Percentiles rank a stretch among this genome's conserved stretches.
These are phyloP conservation scores for Plectosphaerella plurivora DNA, from an alignment of 2,329 filamentous ascomycete genomes.

Conservation along the genomic window DNA sequence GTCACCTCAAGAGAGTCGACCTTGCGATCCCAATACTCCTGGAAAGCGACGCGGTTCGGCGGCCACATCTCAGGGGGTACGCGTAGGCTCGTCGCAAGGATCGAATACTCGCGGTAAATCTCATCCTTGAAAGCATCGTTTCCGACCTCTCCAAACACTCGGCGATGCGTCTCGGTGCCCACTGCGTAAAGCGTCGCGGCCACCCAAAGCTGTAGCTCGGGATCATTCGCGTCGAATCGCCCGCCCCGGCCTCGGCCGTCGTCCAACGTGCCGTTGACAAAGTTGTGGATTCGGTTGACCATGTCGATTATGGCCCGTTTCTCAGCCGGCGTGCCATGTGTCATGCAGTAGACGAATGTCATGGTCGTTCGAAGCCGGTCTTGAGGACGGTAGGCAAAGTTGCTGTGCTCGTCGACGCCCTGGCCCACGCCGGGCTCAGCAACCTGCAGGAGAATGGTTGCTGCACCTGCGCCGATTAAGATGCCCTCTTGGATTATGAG, in stretches of 20 bases:
- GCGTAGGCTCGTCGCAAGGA: conserved; percentile 22
- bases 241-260: conserved; percentile 11
- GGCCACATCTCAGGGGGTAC: conserved; percentile 31
- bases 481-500: conserved; percentile 27
- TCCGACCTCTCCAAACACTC: conserved; percentile 25
- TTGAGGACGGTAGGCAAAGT: conserved; percentile 27
- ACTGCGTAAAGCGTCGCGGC: conserved; percentile 33
- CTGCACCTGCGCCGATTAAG: conserved; percentile 27
- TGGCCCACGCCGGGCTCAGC: conserved; percentile 31
- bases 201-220: conserved; percentile 32
- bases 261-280: conserved; percentile 21
- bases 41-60: conserved; percentile 24
- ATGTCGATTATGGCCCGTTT: conserved; percentile 28
- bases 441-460: conserved; percentile 33
- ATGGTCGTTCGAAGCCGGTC: conserved; percentile 31
- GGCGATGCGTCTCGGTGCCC: conserved; percentile 27
- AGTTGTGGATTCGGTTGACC: conserved; percentile 26
- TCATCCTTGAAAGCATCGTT: conserved; percentile 16
- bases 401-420: conserved; percentile 30
- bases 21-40: conserved; percentile 30
- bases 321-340: conserved; percentile 25
- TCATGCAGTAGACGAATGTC: conserved; percentile 33
- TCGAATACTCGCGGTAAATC: conserved; percentile 19
- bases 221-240: conserved; percentile 28
- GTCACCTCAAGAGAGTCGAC: conserved; percentile 26